Conservation (phyloP, 345 rosid species). For the Populus simonii region DNA sequence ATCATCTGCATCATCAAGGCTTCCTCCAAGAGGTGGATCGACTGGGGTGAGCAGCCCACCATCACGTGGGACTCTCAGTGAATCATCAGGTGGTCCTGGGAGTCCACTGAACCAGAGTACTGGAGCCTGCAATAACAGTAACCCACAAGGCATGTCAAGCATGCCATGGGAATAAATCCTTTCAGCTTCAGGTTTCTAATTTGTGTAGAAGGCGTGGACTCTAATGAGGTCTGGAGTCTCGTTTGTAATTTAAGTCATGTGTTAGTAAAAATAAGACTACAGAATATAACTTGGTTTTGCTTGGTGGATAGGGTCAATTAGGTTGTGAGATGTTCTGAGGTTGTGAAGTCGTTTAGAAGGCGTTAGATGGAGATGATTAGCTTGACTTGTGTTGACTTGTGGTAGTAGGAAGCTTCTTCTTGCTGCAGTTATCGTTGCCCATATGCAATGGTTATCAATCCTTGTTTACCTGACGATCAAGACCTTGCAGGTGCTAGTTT, state of each 20-base stretch:
- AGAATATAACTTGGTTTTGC: background rate
- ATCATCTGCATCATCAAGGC: constrained; percentile 20
- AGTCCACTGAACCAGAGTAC: constrained; percentile 60
- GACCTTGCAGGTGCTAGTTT: background rate
- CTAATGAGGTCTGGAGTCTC: constrained; percentile 13
- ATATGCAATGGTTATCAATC: background rate
- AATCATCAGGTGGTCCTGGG: constrained; percentile 55
- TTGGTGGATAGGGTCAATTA: constrained; percentile 9
- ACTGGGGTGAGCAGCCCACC: constrained; percentile 47
- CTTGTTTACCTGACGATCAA: background rate
- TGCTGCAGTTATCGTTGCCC: background rate
- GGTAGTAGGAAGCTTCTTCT: background rate
- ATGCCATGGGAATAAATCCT: constrained; percentile 52
- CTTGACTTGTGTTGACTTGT: constrained; percentile 2
- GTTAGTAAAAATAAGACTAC: constrained; percentile 16
- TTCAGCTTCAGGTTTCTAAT: constrained; percentile 10
- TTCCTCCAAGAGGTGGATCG: constrained; percentile 6
- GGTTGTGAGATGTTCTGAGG: constrained; percentile 14
- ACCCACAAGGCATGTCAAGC: constrained; percentile 39
- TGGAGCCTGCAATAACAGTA: constrained; percentile 47
- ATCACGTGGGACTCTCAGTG: constrained; percentile 54
- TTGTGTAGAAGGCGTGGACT: constrained; percentile 18
- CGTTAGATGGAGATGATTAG: constrained; percentile 20
- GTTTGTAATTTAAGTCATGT: constrained; percentile 16
- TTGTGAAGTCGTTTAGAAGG: constrained; percentile 14